These are phyloP conservation scores for Suillus hirtellus DNA, from an alignment of 768 basidiomycete species.

Conservation along the genomic window DNA sequence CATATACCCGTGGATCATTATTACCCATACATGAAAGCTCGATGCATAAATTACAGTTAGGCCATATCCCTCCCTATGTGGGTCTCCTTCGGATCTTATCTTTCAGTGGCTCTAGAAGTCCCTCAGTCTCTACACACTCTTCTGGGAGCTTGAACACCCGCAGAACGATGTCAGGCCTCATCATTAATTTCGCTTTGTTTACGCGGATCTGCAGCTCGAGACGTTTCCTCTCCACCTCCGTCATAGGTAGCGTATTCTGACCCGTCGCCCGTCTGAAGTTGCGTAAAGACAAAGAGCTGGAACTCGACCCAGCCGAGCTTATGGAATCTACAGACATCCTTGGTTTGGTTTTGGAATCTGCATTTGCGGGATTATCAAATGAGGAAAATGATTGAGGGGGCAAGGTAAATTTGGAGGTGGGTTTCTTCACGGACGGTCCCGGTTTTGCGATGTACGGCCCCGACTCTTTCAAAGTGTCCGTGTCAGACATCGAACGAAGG, in stretches of 20 bases:
- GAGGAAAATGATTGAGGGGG: conserved; percentile 7
- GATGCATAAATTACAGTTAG: conserved; percentile 1
- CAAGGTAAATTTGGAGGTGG: background rate
- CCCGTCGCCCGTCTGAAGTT: conserved; percentile 11
- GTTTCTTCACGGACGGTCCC: background rate
- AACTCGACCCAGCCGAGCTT: conserved; percentile 26
- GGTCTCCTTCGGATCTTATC: background rate
- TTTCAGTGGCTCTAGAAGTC: conserved; percentile 34
- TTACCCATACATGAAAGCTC: background rate
- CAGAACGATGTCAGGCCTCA: conserved; percentile 57
- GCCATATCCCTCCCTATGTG: background rate
- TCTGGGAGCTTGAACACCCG: conserved; percentile 66
- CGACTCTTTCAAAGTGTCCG: background rate
- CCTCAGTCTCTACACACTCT: conserved; percentile 66
- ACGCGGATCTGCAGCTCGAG: conserved; percentile 63
- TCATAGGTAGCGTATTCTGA: conserved; percentile 23
- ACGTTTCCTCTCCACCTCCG: conserved; percentile 57
- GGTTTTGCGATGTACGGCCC: background rate
- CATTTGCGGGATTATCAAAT: conserved; percentile 18
- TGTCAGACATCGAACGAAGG: conserved; percentile 9
- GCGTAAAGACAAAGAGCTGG: conserved; percentile 16
- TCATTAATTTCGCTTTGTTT: conserved; percentile 56
- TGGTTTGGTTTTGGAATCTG: conserved; percentile 19
- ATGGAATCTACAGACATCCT: conserved; percentile 28
- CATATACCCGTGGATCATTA: conserved; percentile 5